These are phyloP conservation scores for Arthrobotrys pseudoclavata DNA, from an alignment of 2,329 filamentous ascomycete genomes.

Conservation along the genomic window DNA sequence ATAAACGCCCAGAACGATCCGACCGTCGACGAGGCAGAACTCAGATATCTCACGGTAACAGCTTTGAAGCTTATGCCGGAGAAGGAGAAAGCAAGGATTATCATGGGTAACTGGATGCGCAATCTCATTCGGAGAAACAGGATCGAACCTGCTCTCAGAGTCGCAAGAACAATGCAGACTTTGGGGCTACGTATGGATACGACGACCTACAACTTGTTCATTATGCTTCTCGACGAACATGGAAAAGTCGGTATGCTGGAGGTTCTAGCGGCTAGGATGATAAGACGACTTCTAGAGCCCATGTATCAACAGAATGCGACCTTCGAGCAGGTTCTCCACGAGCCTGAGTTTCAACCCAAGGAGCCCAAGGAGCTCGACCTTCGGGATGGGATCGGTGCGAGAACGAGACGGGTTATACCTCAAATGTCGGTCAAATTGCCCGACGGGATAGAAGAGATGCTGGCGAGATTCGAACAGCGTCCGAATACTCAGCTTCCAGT, in stretches of 20 bases:
- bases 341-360: constrained; percentile 33
- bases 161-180: constrained; percentile 46
- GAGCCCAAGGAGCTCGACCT: constrained; percentile 24
- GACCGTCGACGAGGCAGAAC: constrained; percentile 28
- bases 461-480: constrained; percentile 40
- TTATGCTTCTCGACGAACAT: constrained; percentile 52
- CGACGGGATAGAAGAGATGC: constrained; percentile 42
- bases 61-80: constrained; percentile 43
- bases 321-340: constrained; percentile 48
- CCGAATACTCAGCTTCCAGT: constrained; percentile 34
- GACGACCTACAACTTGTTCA: constrained; percentile 54
- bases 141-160: constrained; percentile 45
- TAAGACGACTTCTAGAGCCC: constrained; percentile 43
- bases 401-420: neutral
- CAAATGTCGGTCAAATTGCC: constrained; percentile 24
- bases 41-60: constrained; percentile 31
- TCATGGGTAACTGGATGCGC: constrained; percentile 56
- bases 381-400: neutral
- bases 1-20: constrained; percentile 42
- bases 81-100: constrained; percentile 38
- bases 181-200: constrained; percentile 53
- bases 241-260: constrained; percentile 54
- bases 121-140: constrained; percentile 43
- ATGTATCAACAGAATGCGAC: constrained; percentile 48
- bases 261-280: constrained; percentile 38